A percentile compares a stretch with the other conserved stretches of the same genome.
These are phyloP conservation scores for Skeletonema potamos DNA, from an alignment of 108 stramenopile species.

Conservation along the genomic window DNA sequence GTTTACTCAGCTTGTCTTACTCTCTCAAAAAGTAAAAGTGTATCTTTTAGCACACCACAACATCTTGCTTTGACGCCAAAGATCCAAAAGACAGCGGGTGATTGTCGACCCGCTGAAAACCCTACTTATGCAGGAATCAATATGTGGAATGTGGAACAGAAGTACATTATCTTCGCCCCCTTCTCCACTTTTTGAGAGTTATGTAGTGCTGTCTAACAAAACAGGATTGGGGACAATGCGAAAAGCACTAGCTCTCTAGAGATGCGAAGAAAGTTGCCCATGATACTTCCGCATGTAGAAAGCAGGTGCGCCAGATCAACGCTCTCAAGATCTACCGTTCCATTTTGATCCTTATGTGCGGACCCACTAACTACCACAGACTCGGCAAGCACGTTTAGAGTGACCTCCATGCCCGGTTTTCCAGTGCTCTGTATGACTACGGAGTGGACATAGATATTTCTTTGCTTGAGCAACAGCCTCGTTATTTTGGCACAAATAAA, in stretches of 20 bases:
- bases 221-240: no score
- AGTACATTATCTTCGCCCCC: no score
- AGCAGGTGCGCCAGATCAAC: slow-evolving; percentile 27
- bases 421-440: slow-evolving; percentile 84
- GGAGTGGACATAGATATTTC: slow-evolving; percentile 52
- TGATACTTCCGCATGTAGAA: slow-evolving; percentile 42
- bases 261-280: slow-evolving; percentile 45
- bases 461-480: slow-evolving; percentile 52
- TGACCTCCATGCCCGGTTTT: slow-evolving; percentile 61
- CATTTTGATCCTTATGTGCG: slow-evolving; percentile 1
- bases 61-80: no score
- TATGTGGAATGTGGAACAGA: no score
- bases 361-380: slow-evolving; percentile 12
- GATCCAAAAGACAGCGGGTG: no score
- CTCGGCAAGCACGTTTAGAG: slow-evolving; percentile 39
- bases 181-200: no score
- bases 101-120: no score
- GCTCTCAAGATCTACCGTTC: slow-evolving; percentile 31
- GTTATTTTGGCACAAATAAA: slow-evolving; percentile 76
- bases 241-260: no score
- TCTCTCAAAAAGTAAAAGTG: no score
- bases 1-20: neutral
- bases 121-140: no score
- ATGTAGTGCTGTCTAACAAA: no score
- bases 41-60: no score